phyloP scores from a whole-genome alignment of 2,329 filamentous ascomycete genomes.

The Geosmithia putterillii region DNA sequence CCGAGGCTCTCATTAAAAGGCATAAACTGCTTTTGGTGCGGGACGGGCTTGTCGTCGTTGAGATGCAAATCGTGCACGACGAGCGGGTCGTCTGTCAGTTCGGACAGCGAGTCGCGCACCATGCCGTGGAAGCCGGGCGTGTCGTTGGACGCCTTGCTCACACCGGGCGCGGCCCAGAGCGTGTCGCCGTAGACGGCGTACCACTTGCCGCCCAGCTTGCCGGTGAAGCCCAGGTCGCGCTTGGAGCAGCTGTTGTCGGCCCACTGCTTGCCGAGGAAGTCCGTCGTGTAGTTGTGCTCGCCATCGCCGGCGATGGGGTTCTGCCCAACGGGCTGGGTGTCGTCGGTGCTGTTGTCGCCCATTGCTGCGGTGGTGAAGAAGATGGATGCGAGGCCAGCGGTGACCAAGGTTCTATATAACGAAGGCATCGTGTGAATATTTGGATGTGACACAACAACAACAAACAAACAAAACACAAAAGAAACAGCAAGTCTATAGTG shows the following conservation, averaged over 20 bases:
- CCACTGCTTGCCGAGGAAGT: conserved; percentile 21
- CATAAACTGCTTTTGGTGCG: conserved; percentile 21
- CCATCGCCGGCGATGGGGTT: conserved; percentile 17
- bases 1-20: conserved; percentile 22
- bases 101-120: conserved; percentile 23
- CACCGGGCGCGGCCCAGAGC: conserved; percentile 20
- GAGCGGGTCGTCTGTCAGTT: conserved; percentile 19
- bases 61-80: conserved; percentile 21
- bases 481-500: background rate
- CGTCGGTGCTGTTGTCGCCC: conserved; percentile 11
- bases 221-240: conserved; percentile 23
- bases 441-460: no score
- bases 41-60: conserved; percentile 12
- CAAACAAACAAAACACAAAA: background rate
- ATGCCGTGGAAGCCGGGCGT: conserved; percentile 23
- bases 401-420: no score
- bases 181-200: conserved; percentile 23
- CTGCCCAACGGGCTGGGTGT: conserved; percentile 20
- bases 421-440: no score
- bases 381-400: background rate
- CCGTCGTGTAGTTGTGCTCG: conserved; percentile 7
- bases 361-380: background rate
- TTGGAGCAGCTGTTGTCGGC: conserved; percentile 23
- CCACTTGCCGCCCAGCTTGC: conserved; percentile 20
- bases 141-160: conserved; percentile 16